phyloP scores from a whole-genome alignment of 805 yeast genomes.

The Blastobotrys mokoenaii region DNA sequence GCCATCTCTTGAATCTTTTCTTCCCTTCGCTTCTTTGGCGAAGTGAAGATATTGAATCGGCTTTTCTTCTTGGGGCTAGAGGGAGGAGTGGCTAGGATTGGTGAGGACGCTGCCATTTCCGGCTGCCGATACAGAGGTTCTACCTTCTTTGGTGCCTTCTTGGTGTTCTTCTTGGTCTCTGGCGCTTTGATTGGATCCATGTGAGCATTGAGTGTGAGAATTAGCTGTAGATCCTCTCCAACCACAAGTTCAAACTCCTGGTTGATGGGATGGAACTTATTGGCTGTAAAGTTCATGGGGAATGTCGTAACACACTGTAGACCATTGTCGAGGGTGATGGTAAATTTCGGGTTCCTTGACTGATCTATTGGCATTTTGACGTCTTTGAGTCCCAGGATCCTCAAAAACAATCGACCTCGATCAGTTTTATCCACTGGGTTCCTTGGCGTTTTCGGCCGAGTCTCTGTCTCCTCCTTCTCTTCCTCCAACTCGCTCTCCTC shows the following conservation, averaged over 20 bases:
- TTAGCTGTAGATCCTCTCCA: slow-evolving; percentile 50
- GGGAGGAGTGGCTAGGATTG: slow-evolving; percentile 5
- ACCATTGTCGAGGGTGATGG: slow-evolving; percentile 60
- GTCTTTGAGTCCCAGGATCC: slow-evolving; percentile 19
- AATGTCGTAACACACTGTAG: slow-evolving; percentile 66
- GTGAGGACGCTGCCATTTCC: neutral
- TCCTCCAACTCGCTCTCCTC: too few species aligned
- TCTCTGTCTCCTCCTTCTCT: too few species aligned
- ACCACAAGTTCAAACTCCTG: slow-evolving; percentile 78
- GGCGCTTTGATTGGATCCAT: neutral
- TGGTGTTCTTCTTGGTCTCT: neutral
- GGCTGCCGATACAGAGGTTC: neutral
- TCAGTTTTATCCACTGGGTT: slow-evolving; percentile 16
- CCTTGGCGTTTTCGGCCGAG: neutral
- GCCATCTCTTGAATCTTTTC: neutral
- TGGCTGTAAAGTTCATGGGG: slow-evolving; percentile 25
- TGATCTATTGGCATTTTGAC: slow-evolving; percentile 34
- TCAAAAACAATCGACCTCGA: slow-evolving; percentile 22
- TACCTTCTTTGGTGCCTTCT: neutral
- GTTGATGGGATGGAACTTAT: slow-evolving; percentile 32
- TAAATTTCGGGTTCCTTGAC: slow-evolving; percentile 39
- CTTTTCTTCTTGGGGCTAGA: slow-evolving; percentile 14
- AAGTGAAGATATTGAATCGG: slow-evolving; percentile 11
- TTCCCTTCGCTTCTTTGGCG: slow-evolving; percentile 11
- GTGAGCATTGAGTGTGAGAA: slow-evolving; percentile 59